Evolutionary conservation across 805 yeast genomes (phyloP), one percentile per base, ranked within the genome.

Genomic region (Cyberlindnera mycetangii): DNA sequence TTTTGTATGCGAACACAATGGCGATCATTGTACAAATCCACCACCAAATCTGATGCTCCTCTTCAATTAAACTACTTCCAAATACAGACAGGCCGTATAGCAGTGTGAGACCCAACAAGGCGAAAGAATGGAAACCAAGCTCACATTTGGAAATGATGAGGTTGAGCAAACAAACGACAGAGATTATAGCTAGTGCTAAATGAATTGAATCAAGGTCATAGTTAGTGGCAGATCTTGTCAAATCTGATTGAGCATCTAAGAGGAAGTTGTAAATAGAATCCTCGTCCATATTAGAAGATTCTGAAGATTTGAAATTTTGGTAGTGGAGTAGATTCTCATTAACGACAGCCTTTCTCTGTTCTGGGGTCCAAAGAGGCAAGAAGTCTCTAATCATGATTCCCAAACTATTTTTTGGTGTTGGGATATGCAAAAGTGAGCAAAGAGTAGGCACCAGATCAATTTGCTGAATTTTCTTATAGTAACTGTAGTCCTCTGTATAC

Each of bases 11-110:
- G 28, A 57, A 31, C 9, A 50, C 35, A 0, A 55, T 41, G 5
- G 56, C 17, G 32, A 63, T 56, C 14, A 53, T 36, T 1, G 56
- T 52, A 5, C 52, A 60, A 18, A 76, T 67, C 81, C 88, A 85
- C 87, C 95, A 93, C 99, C 99, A 93, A 15, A 90, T 63, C 59
- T 90, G 97, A 59, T 93, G 95, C 59, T 93, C 99, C 62, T 93
- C 99, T 58, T 93, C 99, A 15, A 93, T 85, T 45, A 90, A 71
- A 21, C 96, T 90, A 48, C 95, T 88, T 10, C 90, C 96, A 66
- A 90, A 88, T 51, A 83, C 73, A 0, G 87, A 72, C 0, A 70
- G 30, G 3, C 83, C 75, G 42, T 81, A 72, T 0, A 69, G 37
- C 32, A 72, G 34, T 16, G 68, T 37, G 54, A 58, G 58, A 44